Evolutionary conservation across 2,329 filamentous ascomycete species (phyloP).

Genomic region (Fusarium sp.): DNA sequence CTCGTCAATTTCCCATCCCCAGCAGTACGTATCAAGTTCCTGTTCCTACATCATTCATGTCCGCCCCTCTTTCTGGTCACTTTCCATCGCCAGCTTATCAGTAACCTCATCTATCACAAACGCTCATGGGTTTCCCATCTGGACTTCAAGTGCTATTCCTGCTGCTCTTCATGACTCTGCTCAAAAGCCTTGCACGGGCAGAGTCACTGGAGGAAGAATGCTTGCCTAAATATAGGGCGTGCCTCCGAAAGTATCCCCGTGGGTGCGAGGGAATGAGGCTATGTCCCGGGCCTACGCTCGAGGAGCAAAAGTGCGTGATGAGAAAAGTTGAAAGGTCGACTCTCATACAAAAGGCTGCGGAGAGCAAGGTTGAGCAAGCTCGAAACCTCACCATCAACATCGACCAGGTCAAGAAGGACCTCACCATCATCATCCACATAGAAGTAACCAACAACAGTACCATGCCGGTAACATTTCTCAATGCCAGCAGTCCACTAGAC

Average conservation of each 20-base stretch:
- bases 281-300: background rate
- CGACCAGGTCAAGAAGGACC: background rate
- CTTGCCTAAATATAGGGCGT: background rate
- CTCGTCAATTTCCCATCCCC: background rate
- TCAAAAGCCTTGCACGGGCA: background rate
- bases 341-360: background rate
- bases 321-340: background rate
- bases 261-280: background rate
- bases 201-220: background rate
- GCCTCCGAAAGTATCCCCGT: background rate
- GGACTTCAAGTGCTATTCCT: background rate
- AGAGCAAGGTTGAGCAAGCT: background rate
- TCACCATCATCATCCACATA: background rate
- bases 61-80: background rate
- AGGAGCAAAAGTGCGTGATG: background rate
- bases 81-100: background rate
- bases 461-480: background rate
- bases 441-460: background rate
- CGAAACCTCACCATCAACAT: background rate
- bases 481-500: background rate
- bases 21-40: background rate
- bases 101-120: background rate
- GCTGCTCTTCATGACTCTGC: background rate
- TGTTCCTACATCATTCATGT: background rate
- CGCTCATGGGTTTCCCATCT: background rate